Evolutionary conservation across 1,284 basidiomycete genomes (phyloP).

Genomic region (Bjerkandera adusta): DNA sequence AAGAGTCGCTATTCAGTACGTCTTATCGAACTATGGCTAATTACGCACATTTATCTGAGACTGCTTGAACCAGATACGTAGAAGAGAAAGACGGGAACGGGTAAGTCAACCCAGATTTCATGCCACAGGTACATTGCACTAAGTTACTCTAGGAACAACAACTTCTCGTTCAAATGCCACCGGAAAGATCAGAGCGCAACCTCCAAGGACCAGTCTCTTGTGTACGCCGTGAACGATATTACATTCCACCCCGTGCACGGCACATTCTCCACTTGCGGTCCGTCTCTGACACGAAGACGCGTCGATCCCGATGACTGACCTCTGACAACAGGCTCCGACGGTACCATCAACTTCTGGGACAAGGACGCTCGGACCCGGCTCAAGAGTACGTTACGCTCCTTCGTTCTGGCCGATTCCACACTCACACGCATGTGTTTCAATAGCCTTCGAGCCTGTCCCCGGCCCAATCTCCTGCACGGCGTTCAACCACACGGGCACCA

Average conservation of each 20-base stretch:
- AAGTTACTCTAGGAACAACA: conserved; percentile 50
- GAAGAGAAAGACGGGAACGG: conserved; percentile 75
- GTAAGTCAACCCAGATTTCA: conserved; percentile 36
- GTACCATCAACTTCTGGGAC: conserved; percentile 87
- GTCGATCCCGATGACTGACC: conserved; percentile 24
- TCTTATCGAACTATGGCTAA: conserved; percentile 10
- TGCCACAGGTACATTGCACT: background rate
- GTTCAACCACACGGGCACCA: conserved; percentile 85
- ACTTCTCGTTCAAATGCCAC: conserved; percentile 97
- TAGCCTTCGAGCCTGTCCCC: conserved; percentile 68
- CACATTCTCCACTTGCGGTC: conserved; percentile 92
- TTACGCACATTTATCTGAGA: conserved; percentile 1
- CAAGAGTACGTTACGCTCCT: conserved; percentile 59
- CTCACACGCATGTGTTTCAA: background rate
- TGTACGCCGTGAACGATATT: conserved; percentile 91
- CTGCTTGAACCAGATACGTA: conserved; percentile 48
- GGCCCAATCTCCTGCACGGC: conserved; percentile 71
- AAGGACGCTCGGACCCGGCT: conserved; percentile 87
- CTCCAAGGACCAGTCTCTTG: conserved; percentile 73
- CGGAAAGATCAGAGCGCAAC: conserved; percentile 70
- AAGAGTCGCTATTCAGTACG: conserved; percentile 93
- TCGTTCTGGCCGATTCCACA: background rate
- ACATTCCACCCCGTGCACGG: conserved; percentile 91
- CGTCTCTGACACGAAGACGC: too few relatives aligned
- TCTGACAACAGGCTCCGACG: conserved; percentile 58